Evolutionary conservation across 768 basidiomycete genomes (phyloP).

Genomic region (Amyloporia xantha): DNA sequence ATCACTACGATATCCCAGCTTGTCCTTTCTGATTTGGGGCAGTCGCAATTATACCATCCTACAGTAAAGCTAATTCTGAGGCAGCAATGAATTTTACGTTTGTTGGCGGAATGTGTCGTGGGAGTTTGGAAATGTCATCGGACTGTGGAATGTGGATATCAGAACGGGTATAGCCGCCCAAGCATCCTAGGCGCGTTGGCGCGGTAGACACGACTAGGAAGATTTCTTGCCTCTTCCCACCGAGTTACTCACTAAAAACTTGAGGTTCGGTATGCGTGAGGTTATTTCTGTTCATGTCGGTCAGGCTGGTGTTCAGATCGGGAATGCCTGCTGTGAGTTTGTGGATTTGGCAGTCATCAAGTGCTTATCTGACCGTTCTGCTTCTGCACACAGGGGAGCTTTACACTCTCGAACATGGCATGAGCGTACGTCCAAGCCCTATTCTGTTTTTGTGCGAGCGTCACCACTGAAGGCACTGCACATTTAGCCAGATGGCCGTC

Average conservation of each 20-base stretch:
- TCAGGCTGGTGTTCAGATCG: constrained; percentile 93
- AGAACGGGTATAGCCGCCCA: no score
- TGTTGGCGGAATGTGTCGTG: no score
- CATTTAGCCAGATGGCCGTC: constrained; percentile 83
- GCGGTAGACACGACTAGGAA: no score
- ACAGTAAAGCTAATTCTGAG: constrained; percentile 10
- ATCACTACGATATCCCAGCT: constrained; percentile 24
- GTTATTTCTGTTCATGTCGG: constrained; percentile 96
- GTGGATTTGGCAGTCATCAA: constrained; percentile 6
- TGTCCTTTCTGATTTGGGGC: constrained; percentile 19
- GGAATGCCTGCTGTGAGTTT: constrained; percentile 90
- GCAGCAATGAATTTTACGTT: no score
- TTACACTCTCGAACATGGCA: constrained; percentile 96
- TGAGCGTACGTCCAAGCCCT: constrained; percentile 76
- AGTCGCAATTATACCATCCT: constrained; percentile 25
- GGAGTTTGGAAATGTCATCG: no score
- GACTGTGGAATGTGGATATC: no score
- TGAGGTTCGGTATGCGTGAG: constrained; percentile 57
- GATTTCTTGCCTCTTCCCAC: no score
- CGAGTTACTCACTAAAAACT: no score
- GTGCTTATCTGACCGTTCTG: neutral
- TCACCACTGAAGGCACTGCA: neutral
- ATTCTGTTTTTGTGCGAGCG: no score
- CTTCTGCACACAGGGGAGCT: constrained; percentile 69
- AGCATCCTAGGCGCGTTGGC: no score